These are phyloP conservation scores for Blastobotrys attinorum DNA, from an alignment of 805 yeast genomes.

Conservation along the genomic window DNA sequence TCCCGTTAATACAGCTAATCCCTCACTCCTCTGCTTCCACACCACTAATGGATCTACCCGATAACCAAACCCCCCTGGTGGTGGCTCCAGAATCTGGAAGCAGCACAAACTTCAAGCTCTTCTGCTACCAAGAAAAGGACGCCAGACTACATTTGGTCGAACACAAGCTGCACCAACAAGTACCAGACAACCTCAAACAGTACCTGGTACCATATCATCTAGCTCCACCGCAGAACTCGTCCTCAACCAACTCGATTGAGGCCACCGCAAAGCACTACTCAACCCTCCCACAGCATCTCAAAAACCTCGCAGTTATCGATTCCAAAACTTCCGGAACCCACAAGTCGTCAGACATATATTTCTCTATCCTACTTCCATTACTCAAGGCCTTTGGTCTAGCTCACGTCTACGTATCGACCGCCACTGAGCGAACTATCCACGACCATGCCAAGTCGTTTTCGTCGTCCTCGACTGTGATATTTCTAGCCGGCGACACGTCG, in stretches of 20 bases:
- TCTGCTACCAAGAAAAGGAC: slow-evolving; percentile 2
- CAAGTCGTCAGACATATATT: slow-evolving; percentile 22
- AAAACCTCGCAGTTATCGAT: slow-evolving; percentile 28
- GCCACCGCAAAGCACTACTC: not conserved
- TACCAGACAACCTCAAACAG: slow-evolving; percentile 8
- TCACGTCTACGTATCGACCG: slow-evolving; percentile 31
- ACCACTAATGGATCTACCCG: slow-evolving; percentile 1
- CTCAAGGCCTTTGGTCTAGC: slow-evolving; percentile 26
- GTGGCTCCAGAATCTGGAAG: too few species aligned
- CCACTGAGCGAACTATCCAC: slow-evolving; percentile 22
- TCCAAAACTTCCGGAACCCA: slow-evolving; percentile 26
- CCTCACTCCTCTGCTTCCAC: too few species aligned
- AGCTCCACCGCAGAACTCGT: slow-evolving; percentile 5
- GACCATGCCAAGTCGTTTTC: slow-evolving; percentile 27
- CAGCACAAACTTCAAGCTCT: slow-evolving; percentile 2
- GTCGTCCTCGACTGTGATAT: slow-evolving; percentile 37
- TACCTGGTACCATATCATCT: slow-evolving; percentile 8
- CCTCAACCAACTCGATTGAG: not conserved
- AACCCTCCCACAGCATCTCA: slow-evolving; percentile 18
- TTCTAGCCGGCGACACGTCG: slow-evolving; percentile 84
- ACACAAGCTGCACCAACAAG: slow-evolving; percentile 5
- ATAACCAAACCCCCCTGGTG: slow-evolving; percentile 1
- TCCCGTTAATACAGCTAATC: too few species aligned
- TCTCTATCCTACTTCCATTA: slow-evolving; percentile 27
- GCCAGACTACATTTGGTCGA: slow-evolving; percentile 4